These are phyloP conservation scores for Chenopodium suecicum DNA, from an alignment of 148 eudicot genomes.

Conservation along the genomic window DNA sequence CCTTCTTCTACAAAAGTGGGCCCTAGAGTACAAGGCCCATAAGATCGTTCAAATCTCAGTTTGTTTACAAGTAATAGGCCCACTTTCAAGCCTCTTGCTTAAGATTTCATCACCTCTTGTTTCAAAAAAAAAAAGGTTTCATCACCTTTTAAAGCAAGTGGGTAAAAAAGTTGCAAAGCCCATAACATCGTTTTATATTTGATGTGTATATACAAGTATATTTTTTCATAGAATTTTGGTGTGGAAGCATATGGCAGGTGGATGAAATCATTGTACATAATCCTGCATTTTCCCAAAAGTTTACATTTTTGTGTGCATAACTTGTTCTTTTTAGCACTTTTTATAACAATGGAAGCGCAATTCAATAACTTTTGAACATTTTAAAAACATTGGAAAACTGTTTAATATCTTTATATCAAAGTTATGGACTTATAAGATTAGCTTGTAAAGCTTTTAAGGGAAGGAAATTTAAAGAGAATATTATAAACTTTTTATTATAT, in stretches of 20 bases:
- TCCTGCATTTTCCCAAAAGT: slow-evolving; percentile 18
- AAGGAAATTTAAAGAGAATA: too few species aligned
- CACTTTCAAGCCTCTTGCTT: neutral
- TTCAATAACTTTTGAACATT: too few species aligned
- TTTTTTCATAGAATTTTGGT: slow-evolving; percentile 15
- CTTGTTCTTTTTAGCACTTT: neutral
- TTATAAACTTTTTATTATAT: too few species aligned
- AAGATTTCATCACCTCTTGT: neutral
- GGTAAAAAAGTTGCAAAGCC: neutral
- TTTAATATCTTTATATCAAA: too few species aligned
- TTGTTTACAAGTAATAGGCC: neutral
- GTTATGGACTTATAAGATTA: too few species aligned
- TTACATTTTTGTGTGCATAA: neutral
- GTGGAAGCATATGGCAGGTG: slow-evolving; percentile 22
- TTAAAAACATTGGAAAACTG: too few species aligned
- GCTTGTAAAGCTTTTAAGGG: too few species aligned
- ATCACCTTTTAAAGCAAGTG: neutral
- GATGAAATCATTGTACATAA: neutral
- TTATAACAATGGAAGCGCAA: too few species aligned
- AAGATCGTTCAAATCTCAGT: neutral
- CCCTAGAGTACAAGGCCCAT: neutral
- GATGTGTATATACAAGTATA: neutral
- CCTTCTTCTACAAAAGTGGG: too few species aligned
- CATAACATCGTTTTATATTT: neutral
- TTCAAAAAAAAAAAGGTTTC: neutral